Conservation (phyloP, 2,329 filamentous ascomycete genomes). For the Blastomyces parvus region DNA sequence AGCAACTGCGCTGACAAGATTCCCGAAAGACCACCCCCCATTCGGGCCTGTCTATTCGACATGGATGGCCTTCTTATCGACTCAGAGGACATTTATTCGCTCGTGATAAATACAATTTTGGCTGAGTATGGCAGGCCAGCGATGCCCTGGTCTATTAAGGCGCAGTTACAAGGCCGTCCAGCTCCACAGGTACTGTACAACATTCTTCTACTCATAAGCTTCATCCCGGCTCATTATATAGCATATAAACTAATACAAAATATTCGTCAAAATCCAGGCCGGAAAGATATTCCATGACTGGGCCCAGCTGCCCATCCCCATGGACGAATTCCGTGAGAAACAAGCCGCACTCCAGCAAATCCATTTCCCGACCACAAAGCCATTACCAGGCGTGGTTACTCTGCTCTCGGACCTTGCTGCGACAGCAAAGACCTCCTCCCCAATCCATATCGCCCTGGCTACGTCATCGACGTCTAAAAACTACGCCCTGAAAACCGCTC, state of each 20-base stretch:
- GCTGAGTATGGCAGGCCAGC: conserved; percentile 60
- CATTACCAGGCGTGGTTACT: conserved; percentile 66
- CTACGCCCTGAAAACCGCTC: conserved; percentile 64
- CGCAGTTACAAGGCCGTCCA: conserved; percentile 65
- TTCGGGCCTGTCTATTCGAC: conserved; percentile 92
- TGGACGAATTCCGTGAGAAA: conserved; percentile 55
- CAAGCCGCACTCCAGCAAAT: conserved; percentile 56
- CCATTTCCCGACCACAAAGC: conserved; percentile 63
- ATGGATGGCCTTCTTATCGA: conserved; percentile 97
- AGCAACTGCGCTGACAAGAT: background rate
- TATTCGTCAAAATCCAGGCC: conserved; percentile 33
- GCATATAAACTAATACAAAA: conserved; percentile 1
- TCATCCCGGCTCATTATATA: background rate
- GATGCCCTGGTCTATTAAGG: conserved; percentile 92
- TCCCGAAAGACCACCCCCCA: conserved; percentile 59
- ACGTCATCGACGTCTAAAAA: conserved; percentile 66
- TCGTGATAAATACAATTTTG: conserved; percentile 73
- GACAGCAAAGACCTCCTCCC: conserved; percentile 30
- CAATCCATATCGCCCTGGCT: conserved; percentile 73
- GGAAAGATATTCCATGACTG: conserved; percentile 62
- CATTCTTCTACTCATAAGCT: background rate
- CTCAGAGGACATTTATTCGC: conserved; percentile 82
- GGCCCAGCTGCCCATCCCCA: conserved; percentile 71
- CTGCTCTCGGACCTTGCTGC: conserved; percentile 46
- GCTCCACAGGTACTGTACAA: conserved; percentile 39